A percentile compares a stretch with the other conserved stretches of the same genome.
Evolutionary conservation across 2,329 filamentous ascomycete genomes (phyloP).

Genomic region (Colletotrichum aenigma): DNA sequence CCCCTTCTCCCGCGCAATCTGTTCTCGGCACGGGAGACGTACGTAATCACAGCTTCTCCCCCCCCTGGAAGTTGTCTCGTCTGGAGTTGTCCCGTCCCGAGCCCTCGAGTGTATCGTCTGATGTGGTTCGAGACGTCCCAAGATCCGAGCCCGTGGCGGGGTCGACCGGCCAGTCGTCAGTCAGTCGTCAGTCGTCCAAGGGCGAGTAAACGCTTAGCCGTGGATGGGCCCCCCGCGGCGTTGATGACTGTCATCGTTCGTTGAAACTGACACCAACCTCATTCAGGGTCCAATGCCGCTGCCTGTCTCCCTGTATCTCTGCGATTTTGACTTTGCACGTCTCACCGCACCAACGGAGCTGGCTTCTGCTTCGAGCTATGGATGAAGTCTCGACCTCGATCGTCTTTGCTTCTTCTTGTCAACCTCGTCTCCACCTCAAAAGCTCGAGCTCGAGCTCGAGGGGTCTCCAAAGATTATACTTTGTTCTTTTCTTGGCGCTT

Average conservation of each 20-base stretch:
- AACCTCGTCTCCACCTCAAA: not conserved
- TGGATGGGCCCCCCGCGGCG: not conserved
- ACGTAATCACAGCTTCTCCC: not conserved
- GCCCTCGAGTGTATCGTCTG: constrained; percentile 9
- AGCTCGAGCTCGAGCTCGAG: not conserved
- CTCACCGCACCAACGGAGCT: not conserved
- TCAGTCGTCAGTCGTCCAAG: not conserved
- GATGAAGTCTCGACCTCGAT: not conserved
- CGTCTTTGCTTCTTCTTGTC: not conserved
- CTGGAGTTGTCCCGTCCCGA: not conserved
- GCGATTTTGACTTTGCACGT: not conserved
- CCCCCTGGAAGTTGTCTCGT: not conserved
- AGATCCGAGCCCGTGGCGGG: not conserved
- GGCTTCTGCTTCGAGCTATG: not conserved
- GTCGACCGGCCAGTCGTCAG: not conserved
- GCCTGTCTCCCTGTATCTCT: constrained; percentile 2
- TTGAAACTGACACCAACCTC: not conserved
- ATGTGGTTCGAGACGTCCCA: constrained; percentile 11
- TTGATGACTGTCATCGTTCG: not conserved
- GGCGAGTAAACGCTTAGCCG: not conserved
- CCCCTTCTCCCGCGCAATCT: not conserved
- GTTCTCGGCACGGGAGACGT: not conserved
- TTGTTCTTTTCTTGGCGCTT: constrained; percentile 1
- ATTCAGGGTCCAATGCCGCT: constrained; percentile 9
- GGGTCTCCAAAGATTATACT: not conserved